A percentile compares a stretch with the other conserved stretches of the same genome.
phyloP scores from a whole-genome alignment of 371 early-diverging fungal species.

The Haplosporangium sp. region DNA sequence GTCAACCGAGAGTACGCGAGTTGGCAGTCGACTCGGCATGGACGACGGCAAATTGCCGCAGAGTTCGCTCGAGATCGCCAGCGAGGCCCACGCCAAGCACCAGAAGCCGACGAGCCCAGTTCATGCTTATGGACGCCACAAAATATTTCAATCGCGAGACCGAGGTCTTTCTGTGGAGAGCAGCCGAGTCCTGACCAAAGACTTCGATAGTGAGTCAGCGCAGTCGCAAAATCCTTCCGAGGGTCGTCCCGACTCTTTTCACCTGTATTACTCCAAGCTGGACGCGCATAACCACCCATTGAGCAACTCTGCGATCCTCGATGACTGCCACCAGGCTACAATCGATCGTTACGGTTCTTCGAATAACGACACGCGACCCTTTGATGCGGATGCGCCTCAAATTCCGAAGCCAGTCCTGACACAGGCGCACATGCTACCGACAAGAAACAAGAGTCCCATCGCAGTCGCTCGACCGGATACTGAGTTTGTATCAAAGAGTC shows the following conservation, averaged over 20 bases:
- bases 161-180: constrained; percentile 39
- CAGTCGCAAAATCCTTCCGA: constrained; percentile 17
- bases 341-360: constrained; percentile 2
- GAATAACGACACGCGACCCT: neutral
- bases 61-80: constrained; percentile 7
- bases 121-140: constrained; percentile 10
- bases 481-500: constrained; percentile 6
- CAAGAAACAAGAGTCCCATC: neutral
- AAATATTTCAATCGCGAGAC: constrained; percentile 28
- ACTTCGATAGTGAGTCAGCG: constrained; percentile 32
- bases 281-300: constrained; percentile 10
- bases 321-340: too few species aligned
- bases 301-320: neutral
- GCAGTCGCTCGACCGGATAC: neutral
- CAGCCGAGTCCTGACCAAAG: constrained; percentile 32
- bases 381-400: neutral
- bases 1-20: neutral
- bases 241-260: constrained; percentile 17
- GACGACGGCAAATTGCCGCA: constrained; percentile 1
- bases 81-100: neutral
- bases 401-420: constrained; percentile 15
- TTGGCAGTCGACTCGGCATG: constrained; percentile 7
- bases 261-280: constrained; percentile 14
- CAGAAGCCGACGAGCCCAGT: constrained; percentile 8
- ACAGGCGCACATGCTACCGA: neutral